Evolutionary conservation across 176 grass and related monocot genomes (phyloP).

Genomic region (Aegilops sharonensis): DNA sequence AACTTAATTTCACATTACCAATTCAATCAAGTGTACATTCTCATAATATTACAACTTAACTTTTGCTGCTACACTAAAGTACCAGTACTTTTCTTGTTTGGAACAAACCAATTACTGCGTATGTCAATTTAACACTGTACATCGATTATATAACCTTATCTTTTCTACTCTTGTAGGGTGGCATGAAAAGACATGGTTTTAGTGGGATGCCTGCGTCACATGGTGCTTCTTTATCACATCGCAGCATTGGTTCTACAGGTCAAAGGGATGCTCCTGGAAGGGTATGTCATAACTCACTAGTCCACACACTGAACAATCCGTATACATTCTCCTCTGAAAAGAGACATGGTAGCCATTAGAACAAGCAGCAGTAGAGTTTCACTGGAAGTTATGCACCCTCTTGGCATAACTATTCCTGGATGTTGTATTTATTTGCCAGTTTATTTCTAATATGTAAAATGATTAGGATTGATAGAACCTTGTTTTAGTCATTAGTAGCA

Average conservation of each 20-base stretch:
- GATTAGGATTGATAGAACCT: neutral
- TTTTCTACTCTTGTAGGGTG: conserved; percentile 66
- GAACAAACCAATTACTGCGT: conserved; percentile 12
- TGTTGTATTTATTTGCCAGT: neutral
- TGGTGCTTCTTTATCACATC: conserved; percentile 94
- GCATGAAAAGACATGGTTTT: conserved; percentile 85
- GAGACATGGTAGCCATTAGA: conserved; percentile 19
- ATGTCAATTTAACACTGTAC: neutral
- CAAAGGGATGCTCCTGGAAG: conserved; percentile 96
- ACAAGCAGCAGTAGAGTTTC: neutral
- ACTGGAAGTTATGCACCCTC: conserved; percentile 1
- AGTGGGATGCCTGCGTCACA: conserved; percentile 82
- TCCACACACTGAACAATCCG: conserved; percentile 21
- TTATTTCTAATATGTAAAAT: conserved; percentile 22
- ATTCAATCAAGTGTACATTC: neutral
- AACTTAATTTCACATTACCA: conserved; percentile 12
- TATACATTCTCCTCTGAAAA: conserved; percentile 17
- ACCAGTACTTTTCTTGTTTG: neutral
- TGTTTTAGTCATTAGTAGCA: neutral
- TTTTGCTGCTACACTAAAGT: neutral
- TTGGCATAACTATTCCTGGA: neutral
- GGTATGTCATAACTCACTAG: conserved; percentile 49
- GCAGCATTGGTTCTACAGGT: conserved; percentile 90
- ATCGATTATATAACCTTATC: neutral
- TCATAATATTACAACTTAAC: neutral